Conservation (phyloP, 169 alveolate genomes). For the Theileria parva region DNA sequence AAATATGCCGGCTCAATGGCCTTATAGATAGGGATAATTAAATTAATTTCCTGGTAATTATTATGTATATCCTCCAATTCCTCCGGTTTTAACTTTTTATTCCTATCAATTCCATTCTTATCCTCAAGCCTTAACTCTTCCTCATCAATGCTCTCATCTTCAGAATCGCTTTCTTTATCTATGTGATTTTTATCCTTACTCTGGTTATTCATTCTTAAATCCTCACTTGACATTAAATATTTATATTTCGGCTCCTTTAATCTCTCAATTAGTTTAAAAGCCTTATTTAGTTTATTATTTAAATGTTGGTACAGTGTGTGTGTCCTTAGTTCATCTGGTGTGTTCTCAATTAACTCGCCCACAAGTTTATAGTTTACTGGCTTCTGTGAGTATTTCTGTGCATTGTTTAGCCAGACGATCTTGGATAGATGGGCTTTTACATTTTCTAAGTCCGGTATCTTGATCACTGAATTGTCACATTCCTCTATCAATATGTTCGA, state of each 20-base stretch:
- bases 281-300: conserved; percentile 20
- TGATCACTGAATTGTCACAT: conserved; percentile 30
- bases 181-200: background rate
- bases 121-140: background rate
- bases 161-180: background rate
- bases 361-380: conserved; percentile 48
- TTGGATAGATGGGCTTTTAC: conserved; percentile 29
- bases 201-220: background rate
- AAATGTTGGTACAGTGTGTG: conserved; percentile 19
- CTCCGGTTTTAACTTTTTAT: conserved; percentile 19
- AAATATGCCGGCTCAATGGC: conserved; percentile 47
- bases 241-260: conserved; percentile 12
- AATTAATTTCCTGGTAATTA: conserved; percentile 30
- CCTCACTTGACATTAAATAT: background rate
- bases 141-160: background rate
- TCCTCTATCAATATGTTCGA: conserved; percentile 34
- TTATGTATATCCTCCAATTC: conserved; percentile 38
- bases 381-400: conserved; percentile 31
- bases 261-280: conserved; percentile 28
- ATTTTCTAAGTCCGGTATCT: conserved; percentile 48
- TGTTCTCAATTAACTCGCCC: conserved; percentile 12
- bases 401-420: conserved; percentile 46
- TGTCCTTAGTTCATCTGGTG: conserved; percentile 32
- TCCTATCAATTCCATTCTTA: background rate
- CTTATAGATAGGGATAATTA: conserved; percentile 34